Conservation (phyloP, 805 yeast genomes). For the Candida germanica region DNA sequence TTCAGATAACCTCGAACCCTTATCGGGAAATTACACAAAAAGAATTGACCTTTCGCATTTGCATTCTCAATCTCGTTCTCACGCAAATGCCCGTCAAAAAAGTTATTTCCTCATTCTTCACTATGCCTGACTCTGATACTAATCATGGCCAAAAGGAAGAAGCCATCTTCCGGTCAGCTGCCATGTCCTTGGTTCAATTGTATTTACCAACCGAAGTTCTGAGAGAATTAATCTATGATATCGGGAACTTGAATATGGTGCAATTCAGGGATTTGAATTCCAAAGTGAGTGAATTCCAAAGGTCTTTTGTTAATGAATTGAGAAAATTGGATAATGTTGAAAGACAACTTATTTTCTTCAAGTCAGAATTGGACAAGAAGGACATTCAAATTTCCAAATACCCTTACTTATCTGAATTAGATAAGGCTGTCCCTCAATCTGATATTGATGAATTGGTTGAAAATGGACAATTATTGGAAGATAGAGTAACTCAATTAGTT, state of each 20-base stretch:
- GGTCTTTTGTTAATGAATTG: slow-evolving; percentile 86
- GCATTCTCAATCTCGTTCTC: no score
- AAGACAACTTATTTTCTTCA: slow-evolving; percentile 59
- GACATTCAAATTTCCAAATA: slow-evolving; percentile 33
- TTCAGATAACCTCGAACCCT: no score
- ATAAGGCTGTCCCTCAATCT: slow-evolving; percentile 40
- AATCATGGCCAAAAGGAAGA: slow-evolving; percentile 40
- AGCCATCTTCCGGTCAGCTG: slow-evolving; percentile 75
- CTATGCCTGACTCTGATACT: no score
- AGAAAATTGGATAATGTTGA: slow-evolving; percentile 82
- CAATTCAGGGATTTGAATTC: slow-evolving; percentile 85
- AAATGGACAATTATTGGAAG: slow-evolving; percentile 66
- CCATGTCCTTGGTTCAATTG: slow-evolving; percentile 89
- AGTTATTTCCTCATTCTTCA: no score
- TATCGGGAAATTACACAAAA: no score
- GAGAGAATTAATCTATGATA: slow-evolving; percentile 76
- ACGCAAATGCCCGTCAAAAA: no score
- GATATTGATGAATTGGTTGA: slow-evolving; percentile 70
- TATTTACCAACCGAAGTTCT: slow-evolving; percentile 89
- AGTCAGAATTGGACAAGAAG: slow-evolving; percentile 49
- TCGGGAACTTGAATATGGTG: slow-evolving; percentile 82
- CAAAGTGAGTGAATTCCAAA: slow-evolving; percentile 78
- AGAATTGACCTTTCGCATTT: no score
- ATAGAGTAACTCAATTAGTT: slow-evolving; percentile 66
- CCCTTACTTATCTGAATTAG: slow-evolving; percentile 24